phyloP scores from a whole-genome alignment of 768 basidiomycete species.

The Sarcodon aspratus region DNA sequence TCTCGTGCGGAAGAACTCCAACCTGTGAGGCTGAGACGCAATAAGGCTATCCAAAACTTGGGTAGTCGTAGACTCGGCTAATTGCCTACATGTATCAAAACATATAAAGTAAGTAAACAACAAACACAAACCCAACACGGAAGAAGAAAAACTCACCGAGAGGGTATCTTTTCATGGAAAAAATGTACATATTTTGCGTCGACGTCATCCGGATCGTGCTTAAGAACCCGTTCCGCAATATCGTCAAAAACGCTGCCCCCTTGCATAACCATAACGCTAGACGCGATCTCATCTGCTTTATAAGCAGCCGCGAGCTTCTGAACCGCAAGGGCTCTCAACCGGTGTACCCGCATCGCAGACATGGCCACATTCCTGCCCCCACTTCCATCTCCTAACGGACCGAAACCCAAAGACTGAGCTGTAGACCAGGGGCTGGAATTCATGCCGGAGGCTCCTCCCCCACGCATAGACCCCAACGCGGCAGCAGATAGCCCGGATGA shows the following conservation, averaged over 20 bases:
- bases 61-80: conserved; percentile 77
- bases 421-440: conserved; percentile 46
- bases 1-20: conserved; percentile 83
- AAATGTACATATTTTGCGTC: conserved; percentile 88
- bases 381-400: conserved; percentile 39
- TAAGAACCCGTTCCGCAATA: conserved; percentile 80
- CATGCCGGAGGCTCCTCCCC: conserved; percentile 20
- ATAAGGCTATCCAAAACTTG: conserved; percentile 75
- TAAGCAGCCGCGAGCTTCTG: conserved; percentile 84
- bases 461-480: conserved; percentile 57
- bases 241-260: conserved; percentile 89
- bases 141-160: conserved; percentile 43
- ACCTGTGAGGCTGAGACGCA: conserved; percentile 53
- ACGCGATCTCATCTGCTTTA: conserved; percentile 81
- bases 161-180: conserved; percentile 93
- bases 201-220: conserved; percentile 59
- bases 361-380: conserved; percentile 69
- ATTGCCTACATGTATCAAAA: conserved; percentile 40
- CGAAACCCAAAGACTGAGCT: conserved; percentile 54
- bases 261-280: conserved; percentile 93
- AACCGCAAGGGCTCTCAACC: conserved; percentile 71
- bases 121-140: conserved; percentile 5
- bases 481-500: conserved; percentile 74
- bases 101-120: conserved; percentile 4
- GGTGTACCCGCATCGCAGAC: conserved; percentile 77